phyloP scores from a whole-genome alignment of 768 basidiomycete genomes.

The Plicaturopsis crispa region DNA sequence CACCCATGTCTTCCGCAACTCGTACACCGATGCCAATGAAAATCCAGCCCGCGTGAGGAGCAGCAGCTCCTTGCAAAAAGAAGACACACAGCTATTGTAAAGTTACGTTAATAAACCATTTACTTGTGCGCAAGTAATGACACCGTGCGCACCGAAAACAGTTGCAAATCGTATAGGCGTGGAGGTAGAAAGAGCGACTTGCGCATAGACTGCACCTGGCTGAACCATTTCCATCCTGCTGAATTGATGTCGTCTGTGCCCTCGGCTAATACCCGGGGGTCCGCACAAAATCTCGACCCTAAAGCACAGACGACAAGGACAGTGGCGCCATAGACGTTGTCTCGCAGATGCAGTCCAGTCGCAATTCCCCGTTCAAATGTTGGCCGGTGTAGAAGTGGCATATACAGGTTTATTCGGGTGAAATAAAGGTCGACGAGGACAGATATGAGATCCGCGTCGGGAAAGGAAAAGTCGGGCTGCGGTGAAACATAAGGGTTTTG shows the following conservation, averaged over 20 bases:
- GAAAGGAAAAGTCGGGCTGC: conserved; percentile 7
- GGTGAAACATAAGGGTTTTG: conserved; percentile 3
- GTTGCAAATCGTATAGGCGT: conserved; percentile 65
- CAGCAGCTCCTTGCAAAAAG: conserved; percentile 30
- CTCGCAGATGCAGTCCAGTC: conserved; percentile 26
- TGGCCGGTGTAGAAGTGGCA: conserved; percentile 35
- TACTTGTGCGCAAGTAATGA: too few relatives aligned
- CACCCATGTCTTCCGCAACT: conserved; percentile 41
- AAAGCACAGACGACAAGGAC: conserved; percentile 51
- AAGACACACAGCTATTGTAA: conserved; percentile 37
- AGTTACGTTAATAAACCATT: conserved; percentile 9
- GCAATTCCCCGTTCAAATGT: conserved; percentile 31
- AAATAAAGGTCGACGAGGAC: conserved; percentile 39
- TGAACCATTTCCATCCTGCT: conserved; percentile 37
- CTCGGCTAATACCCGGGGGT: conserved; percentile 29
- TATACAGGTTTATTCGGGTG: conserved; percentile 18
- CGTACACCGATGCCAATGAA: conserved; percentile 32
- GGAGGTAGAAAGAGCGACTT: conserved; percentile 50
- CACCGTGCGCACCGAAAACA: conserved; percentile 39
- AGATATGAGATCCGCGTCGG: conserved; percentile 16
- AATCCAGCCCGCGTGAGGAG: conserved; percentile 24
- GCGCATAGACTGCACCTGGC: conserved; percentile 44
- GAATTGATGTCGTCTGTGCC: conserved; percentile 14
- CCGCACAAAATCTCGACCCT: conserved; percentile 34
- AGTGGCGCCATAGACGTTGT: conserved; percentile 38